These are phyloP conservation scores for Kentomonas sorsogonicus DNA, from an alignment of 208 protist genomes.

Conservation along the genomic window DNA sequence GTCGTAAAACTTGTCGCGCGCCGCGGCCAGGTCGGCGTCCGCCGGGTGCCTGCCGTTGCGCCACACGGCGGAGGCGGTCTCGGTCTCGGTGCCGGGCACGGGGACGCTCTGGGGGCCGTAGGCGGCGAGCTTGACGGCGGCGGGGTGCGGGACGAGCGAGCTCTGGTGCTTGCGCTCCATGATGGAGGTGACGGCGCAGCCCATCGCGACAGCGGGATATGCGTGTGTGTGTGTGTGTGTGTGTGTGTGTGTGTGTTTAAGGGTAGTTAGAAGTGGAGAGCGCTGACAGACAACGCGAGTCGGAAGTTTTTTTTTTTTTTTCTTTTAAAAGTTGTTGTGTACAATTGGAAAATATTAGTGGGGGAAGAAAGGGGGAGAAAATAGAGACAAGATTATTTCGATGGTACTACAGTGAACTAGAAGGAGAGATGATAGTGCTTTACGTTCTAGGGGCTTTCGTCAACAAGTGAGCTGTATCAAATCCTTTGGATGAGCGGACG, in stretches of 20 bases:
- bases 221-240: constrained; percentile 1
- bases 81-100: constrained; percentile 41
- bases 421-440: too few relatives aligned
- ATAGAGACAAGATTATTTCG: too few relatives aligned
- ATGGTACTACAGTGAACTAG: too few relatives aligned
- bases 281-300: not conserved
- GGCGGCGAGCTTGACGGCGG: constrained; percentile 7
- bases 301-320: too few relatives aligned
- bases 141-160: constrained; percentile 11
- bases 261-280: not conserved
- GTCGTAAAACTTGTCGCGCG: constrained; percentile 16
- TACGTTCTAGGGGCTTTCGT: too few relatives aligned
- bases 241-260: not conserved
- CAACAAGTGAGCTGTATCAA: too few relatives aligned
- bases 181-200: constrained; percentile 7
- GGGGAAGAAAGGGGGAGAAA: too few relatives aligned
- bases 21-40: constrained; percentile 16
- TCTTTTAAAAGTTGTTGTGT: too few relatives aligned
- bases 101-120: constrained; percentile 33
- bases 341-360: too few relatives aligned
- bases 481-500: too few relatives aligned
- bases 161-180: constrained; percentile 11
- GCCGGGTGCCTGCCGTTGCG: constrained; percentile 33
- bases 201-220: constrained; percentile 12
- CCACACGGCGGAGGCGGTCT: constrained; percentile 37